Conservation (phyloP, 2,329 filamentous ascomycete species). For the Pseudogymnoascus sp. region DNA sequence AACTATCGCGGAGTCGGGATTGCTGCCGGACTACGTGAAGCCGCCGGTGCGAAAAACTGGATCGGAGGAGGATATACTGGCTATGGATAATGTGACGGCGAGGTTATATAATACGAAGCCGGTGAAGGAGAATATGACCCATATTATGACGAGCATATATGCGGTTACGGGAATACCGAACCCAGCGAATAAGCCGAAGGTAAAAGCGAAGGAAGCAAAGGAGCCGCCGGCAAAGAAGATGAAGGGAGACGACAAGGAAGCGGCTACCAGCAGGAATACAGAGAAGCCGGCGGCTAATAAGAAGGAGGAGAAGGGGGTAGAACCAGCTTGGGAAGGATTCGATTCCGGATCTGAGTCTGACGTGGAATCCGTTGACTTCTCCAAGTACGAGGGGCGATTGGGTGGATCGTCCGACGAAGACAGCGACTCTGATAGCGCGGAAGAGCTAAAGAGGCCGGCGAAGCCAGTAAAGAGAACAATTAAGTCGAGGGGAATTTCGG, state of each 20-base stretch:
- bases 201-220: background rate
- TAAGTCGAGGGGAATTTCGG: constrained; percentile 9
- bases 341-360: constrained; percentile 15
- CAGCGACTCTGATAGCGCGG: constrained; percentile 20
- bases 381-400: constrained; percentile 25
- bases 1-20: constrained; percentile 37
- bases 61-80: constrained; percentile 27
- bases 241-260: background rate
- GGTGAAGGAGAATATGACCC: constrained; percentile 41
- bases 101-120: constrained; percentile 45
- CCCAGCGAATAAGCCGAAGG: constrained; percentile 14
- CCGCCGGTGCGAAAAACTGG: constrained; percentile 27
- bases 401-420: constrained; percentile 28
- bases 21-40: constrained; percentile 33
- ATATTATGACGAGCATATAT: constrained; percentile 28
- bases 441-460: constrained; percentile 16
- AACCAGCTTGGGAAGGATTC: constrained; percentile 16
- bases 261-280: background rate
- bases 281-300: constrained; percentile 13
- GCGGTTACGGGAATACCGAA: constrained; percentile 24
- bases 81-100: constrained; percentile 43
- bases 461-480: constrained; percentile 10
- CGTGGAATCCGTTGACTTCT: constrained; percentile 18
- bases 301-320: constrained; percentile 16
- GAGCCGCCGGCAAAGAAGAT: background rate